Conservation (phyloP, 1,139 yeast species). For the Yamadazyma blattariae region DNA sequence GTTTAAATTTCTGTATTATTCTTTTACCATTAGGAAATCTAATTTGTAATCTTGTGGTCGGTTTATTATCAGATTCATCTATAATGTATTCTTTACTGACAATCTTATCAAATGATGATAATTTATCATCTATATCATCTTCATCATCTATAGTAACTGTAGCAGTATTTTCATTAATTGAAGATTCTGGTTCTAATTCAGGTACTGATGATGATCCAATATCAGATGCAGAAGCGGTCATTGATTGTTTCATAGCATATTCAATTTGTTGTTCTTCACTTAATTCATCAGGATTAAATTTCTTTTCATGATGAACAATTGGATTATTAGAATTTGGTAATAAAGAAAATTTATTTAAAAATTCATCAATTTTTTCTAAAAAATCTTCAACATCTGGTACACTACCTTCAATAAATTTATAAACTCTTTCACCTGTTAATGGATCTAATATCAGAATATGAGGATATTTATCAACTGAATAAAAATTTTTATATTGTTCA, state of each 20-base stretch:
- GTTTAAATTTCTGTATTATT: slow-evolving; percentile 66
- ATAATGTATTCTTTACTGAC: slow-evolving; percentile 54
- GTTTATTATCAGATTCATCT: slow-evolving; percentile 36
- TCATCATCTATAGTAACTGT: slow-evolving; percentile 9
- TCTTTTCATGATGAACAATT: slow-evolving; percentile 50
- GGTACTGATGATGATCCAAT: neutral
- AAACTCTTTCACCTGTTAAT: slow-evolving; percentile 86
- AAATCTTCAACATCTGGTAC: slow-evolving; percentile 60
- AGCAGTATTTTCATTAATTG: slow-evolving; percentile 16
- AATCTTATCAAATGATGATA: slow-evolving; percentile 38
- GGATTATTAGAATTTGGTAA: slow-evolving; percentile 71
- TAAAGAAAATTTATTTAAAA: slow-evolving; percentile 62
- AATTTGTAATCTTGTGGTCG: slow-evolving; percentile 78
- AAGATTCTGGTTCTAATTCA: slow-evolving; percentile 16
- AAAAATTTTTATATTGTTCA: slow-evolving; percentile 63
- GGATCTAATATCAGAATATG: slow-evolving; percentile 94
- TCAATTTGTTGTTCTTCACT: slow-evolving; percentile 86
- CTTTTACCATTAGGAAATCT: slow-evolving; percentile 86
- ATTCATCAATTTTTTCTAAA: slow-evolving; percentile 57
- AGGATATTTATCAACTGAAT: slow-evolving; percentile 66
- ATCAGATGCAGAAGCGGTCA: too few species aligned
- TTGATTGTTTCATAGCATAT: slow-evolving; percentile 69
- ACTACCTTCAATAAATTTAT: slow-evolving; percentile 60
- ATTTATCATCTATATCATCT: slow-evolving; percentile 6
- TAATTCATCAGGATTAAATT: slow-evolving; percentile 58